phyloP scores from a whole-genome alignment of 352 stramenopile genomes.

The Globisporangium camurandrum region DNA sequence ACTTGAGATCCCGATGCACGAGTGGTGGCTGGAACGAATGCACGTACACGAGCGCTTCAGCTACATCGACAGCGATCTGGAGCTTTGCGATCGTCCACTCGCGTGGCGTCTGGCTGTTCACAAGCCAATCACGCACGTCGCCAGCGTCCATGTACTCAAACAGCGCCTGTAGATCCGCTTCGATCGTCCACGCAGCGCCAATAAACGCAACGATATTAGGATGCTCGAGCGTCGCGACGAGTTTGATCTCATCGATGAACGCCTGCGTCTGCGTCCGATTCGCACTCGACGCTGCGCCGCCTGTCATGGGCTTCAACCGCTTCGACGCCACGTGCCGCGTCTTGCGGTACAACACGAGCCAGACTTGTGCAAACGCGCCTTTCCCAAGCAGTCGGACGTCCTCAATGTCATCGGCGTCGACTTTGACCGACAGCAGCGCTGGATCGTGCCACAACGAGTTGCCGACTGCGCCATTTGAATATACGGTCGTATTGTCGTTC shows the following conservation, averaged over 20 bases:
- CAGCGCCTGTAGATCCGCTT: slow-evolving; percentile 2
- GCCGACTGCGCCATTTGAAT: not conserved
- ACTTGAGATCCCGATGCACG: no score
- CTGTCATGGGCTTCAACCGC: not conserved
- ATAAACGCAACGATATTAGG: slow-evolving; percentile 2
- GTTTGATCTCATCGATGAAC: slow-evolving; percentile 7
- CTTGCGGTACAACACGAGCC: slow-evolving; percentile 8
- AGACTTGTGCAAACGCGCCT: slow-evolving; percentile 4
- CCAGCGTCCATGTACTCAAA: slow-evolving; percentile 12
- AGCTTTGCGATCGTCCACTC: no score
- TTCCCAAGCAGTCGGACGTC: slow-evolving; percentile 3
- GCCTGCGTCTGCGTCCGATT: not conserved
- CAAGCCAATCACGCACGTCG: no score
- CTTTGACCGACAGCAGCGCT: slow-evolving; percentile 22
- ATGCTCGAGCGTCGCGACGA: slow-evolving; percentile 6
- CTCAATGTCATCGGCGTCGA: slow-evolving; percentile 8
- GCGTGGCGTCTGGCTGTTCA: no score
- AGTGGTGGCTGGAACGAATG: no score
- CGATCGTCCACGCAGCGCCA: slow-evolving; percentile 3
- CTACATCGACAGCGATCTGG: no score
- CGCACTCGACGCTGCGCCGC: no score
- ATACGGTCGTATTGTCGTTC: not conserved
- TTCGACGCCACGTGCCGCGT: slow-evolving; percentile 2
- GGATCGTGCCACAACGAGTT: not conserved
- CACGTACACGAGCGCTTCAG: no score